Conservation (phyloP, 768 basidiomycete genomes). For the Gloeophyllum trabeum region DNA sequence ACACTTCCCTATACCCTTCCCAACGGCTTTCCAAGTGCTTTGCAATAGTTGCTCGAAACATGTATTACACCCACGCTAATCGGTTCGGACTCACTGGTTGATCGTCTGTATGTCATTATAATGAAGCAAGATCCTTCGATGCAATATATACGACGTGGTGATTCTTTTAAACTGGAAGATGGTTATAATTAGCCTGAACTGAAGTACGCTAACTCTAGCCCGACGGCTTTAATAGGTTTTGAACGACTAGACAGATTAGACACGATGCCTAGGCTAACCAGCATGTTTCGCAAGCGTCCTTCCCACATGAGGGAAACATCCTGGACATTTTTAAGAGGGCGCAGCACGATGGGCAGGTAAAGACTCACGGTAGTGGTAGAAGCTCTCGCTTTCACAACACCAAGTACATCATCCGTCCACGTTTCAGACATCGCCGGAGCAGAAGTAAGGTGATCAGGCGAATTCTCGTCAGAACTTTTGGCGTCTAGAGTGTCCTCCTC, state of each 20-base stretch:
- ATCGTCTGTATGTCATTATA: too few relatives aligned
- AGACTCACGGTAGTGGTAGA: conserved; percentile 78
- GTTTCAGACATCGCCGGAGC: conserved; percentile 10
- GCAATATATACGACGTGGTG: too few relatives aligned
- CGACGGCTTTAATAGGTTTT: conserved; percentile 82
- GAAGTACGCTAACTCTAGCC: conserved; percentile 91
- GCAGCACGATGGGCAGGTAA: neutral
- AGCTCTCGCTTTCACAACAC: conserved; percentile 82
- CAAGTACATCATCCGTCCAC: conserved; percentile 36
- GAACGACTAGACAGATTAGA: conserved; percentile 79
- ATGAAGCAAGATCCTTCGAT: too few relatives aligned
- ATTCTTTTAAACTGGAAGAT: too few relatives aligned
- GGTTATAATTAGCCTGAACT: conserved; percentile 49
- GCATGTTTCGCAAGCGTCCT: conserved; percentile 79
- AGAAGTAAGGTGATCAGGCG: conserved; percentile 1
- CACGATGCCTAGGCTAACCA: conserved; percentile 85
- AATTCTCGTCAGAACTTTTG: conserved; percentile 3
- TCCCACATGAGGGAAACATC: conserved; percentile 91
- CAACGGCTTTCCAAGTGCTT: too few relatives aligned
- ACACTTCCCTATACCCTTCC: too few relatives aligned
- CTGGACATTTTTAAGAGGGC: conserved; percentile 24
- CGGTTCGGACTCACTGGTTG: too few relatives aligned
- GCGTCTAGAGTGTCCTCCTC: conserved; percentile 14
- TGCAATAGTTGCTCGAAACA: too few relatives aligned
- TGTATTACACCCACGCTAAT: too few relatives aligned